Conservation (phyloP, 495 filamentous ascomycete genomes). For the Neurospora intermedia region DNA sequence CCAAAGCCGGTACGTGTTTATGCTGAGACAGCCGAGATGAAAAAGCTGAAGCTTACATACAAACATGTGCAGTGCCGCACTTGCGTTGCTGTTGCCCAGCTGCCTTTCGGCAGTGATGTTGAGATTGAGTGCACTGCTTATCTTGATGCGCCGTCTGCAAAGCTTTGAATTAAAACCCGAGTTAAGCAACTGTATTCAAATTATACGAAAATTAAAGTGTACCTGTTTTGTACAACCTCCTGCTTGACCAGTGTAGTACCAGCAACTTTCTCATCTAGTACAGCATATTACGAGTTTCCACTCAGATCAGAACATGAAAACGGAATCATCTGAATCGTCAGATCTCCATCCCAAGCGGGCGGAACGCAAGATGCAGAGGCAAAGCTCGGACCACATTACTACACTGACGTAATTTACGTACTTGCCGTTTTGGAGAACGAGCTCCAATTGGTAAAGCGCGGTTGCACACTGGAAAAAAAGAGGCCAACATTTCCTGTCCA, state of each 20-base stretch:
- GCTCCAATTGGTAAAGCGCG: background rate
- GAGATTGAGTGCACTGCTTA: constrained; percentile 62
- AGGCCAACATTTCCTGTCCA: background rate
- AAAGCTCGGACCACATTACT: background rate
- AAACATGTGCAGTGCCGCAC: constrained; percentile 33
- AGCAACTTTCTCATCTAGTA: background rate
- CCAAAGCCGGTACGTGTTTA: constrained; percentile 40
- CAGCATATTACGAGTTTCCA: background rate
- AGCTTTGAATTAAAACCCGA: background rate
- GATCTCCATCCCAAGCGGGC: background rate
- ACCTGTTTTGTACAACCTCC: background rate
- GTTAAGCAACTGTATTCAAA: background rate
- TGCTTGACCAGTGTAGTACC: background rate
- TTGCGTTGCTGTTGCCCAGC: constrained; percentile 56
- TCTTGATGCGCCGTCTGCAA: constrained; percentile 11
- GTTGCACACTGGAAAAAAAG: background rate
- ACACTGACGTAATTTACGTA: background rate
- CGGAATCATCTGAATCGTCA: background rate
- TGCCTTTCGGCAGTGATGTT: constrained; percentile 56
- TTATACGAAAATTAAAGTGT: background rate
- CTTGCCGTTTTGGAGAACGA: background rate
- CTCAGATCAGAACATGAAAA: no score
- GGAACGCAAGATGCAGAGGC: background rate
- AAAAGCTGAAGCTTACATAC: background rate
- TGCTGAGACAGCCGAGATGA: background rate